Percentiles rank a stretch among this genome's conserved stretches.
These are phyloP conservation scores for Herpetomonas samuelpessoai DNA, from an alignment of 208 protist species.

Conservation along the genomic window DNA sequence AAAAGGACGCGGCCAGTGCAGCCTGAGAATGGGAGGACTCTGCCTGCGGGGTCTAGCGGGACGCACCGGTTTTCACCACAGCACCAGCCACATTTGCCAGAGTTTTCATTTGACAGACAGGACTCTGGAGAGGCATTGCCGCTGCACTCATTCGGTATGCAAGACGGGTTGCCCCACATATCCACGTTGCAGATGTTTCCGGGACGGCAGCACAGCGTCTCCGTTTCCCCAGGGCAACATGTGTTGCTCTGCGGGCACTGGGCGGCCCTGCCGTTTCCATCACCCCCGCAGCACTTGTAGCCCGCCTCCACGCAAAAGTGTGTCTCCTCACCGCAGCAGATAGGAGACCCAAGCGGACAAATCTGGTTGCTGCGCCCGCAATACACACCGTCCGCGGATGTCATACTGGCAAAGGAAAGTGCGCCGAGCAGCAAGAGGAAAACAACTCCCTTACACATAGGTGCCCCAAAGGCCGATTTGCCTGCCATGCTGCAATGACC, in stretches of 20 bases:
- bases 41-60: neutral
- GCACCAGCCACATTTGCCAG: conserved; percentile 42
- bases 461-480: no score
- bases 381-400: neutral
- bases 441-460: no score
- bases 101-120: no score
- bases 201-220: conserved; percentile 27
- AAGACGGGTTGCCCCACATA: no score
- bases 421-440: no score
- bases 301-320: conserved; percentile 22
- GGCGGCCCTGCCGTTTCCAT: conserved; percentile 6
- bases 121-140: no score
- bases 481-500: no score
- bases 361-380: conserved; percentile 6
- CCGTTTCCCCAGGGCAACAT: conserved; percentile 33
- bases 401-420: no score
- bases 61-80: conserved; percentile 44
- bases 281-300: conserved; percentile 29
- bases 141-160: no score
- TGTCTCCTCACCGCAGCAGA: conserved; percentile 32
- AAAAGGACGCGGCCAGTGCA: neutral
- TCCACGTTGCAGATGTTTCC: conserved; percentile 17
- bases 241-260: conserved; percentile 28
- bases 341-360: conserved; percentile 32
- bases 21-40: neutral